These are phyloP conservation scores for Tetrastigma voinierianum DNA, from an alignment of 164 flowering plant genomes.

Conservation along the genomic window DNA sequence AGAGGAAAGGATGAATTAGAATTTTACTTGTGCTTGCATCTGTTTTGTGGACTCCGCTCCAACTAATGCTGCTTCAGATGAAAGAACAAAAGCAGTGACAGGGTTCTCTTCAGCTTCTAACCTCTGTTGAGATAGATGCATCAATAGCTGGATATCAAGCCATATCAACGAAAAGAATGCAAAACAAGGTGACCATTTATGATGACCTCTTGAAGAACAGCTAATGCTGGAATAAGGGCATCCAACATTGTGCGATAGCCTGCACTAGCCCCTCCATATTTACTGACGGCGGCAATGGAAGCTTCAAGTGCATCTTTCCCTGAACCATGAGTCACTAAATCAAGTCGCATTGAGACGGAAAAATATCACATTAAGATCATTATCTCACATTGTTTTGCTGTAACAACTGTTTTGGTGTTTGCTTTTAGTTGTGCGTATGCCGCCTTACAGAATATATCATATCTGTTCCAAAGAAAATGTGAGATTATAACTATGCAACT, in stretches of 20 bases:
- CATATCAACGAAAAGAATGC: not conserved
- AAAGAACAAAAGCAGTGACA: constrained; percentile 59
- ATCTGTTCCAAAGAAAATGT: constrained; percentile 39
- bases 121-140: constrained; percentile 41
- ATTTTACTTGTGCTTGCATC: constrained; percentile 73
- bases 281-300: constrained; percentile 79
- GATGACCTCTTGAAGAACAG: constrained; percentile 69
- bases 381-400: constrained; percentile 70
- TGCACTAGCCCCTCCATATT: constrained; percentile 88
- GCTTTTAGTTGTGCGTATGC: constrained; percentile 71
- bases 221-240: constrained; percentile 84
- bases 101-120: constrained; percentile 75
- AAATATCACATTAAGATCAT: constrained; percentile 7
- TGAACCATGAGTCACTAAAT: constrained; percentile 30
- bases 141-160: not conserved
- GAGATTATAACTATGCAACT: not conserved
- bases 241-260: constrained; percentile 91
- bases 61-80: constrained; percentile 79
- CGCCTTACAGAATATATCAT: constrained; percentile 80
- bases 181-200: not conserved
- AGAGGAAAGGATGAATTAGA: not conserved
- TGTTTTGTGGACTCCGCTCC: constrained; percentile 87
- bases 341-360: not conserved
- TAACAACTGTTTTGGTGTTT: constrained; percentile 24
- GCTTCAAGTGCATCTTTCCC: constrained; percentile 92